These are phyloP conservation scores for Thuja plicata DNA, from an alignment of 83 land plant species.

Conservation along the genomic window DNA sequence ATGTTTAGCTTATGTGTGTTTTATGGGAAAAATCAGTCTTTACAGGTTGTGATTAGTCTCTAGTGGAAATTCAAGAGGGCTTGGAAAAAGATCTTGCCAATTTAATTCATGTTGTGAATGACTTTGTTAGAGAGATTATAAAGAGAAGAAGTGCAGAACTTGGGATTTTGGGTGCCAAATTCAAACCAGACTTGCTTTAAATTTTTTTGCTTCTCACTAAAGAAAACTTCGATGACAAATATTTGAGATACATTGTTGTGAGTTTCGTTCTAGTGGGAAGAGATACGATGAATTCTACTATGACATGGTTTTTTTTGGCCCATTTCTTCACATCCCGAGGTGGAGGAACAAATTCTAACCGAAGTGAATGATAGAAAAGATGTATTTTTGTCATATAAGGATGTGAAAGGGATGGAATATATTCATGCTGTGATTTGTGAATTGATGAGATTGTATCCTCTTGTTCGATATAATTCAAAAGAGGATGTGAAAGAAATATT, in stretches of 20 bases:
- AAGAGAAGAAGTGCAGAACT: neutral
- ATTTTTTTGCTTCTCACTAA: neutral
- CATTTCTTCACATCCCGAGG: conserved; percentile 12
- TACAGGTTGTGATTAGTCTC: conserved; percentile 3
- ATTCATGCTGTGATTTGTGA: too few relatives aligned
- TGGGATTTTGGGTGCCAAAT: too few relatives aligned
- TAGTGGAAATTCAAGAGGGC: conserved; percentile 32
- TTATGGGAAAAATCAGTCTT: too few relatives aligned
- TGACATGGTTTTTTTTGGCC: conserved; percentile 35
- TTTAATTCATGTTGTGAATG: conserved; percentile 16
- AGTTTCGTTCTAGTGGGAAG: conserved; percentile 39
- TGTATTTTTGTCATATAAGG: neutral
- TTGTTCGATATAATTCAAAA: conserved; percentile 51
- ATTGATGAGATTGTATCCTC: too few relatives aligned
- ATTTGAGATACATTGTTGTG: conserved; percentile 29
- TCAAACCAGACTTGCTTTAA: neutral
- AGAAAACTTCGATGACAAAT: neutral
- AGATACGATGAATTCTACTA: conserved; percentile 26
- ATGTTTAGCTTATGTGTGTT: too few relatives aligned
- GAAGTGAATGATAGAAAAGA: neutral
- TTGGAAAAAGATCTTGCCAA: conserved; percentile 4
- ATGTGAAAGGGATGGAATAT: too few relatives aligned
- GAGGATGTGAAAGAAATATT: conserved; percentile 18
- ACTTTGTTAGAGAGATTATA: neutral
- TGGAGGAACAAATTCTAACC: neutral